These are phyloP conservation scores for Rutstroemia sp. DNA, from an alignment of 2,329 filamentous ascomycete species.

Conservation along the genomic window DNA sequence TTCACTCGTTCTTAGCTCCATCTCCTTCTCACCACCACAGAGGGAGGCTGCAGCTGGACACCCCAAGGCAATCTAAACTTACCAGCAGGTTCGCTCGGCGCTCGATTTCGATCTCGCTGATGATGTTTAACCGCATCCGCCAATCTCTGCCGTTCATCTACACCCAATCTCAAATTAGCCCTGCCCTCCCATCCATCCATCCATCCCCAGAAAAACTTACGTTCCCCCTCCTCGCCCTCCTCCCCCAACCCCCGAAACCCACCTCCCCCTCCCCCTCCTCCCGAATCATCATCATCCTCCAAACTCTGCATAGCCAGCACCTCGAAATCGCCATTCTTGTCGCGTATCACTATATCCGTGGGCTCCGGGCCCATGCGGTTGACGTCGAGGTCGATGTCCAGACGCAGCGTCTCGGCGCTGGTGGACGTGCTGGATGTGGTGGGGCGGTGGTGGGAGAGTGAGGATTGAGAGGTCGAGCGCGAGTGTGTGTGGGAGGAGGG, in stretches of 20 bases:
- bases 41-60: background rate
- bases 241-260: constrained; percentile 32
- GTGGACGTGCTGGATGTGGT: constrained; percentile 39
- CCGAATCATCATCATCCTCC: constrained; percentile 31
- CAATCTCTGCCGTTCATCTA: constrained; percentile 52
- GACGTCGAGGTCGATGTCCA: constrained; percentile 30
- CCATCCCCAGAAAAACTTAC: constrained; percentile 21
- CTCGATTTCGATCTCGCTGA: constrained; percentile 45
- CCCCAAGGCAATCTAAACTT: constrained; percentile 21
- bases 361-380: constrained; percentile 23
- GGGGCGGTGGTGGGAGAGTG: constrained; percentile 38
- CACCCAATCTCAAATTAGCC: constrained; percentile 12
- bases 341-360: constrained; percentile 53
- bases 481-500: constrained; percentile 34
- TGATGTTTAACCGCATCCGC: constrained; percentile 56
- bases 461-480: constrained; percentile 47
- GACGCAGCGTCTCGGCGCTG: constrained; percentile 40
- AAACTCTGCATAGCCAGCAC: constrained; percentile 45
- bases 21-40: background rate
- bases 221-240: constrained; percentile 42
- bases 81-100: constrained; percentile 61
- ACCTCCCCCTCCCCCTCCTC: background rate
- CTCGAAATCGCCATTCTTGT: constrained; percentile 55
- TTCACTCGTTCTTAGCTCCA: background rate
- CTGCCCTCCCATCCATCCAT: constrained; percentile 48